A percentile compares a stretch with the other conserved stretches of the same genome.
phyloP scores from a whole-genome alignment of 106 monocot genomes.

The Apostasia ramifera region DNA sequence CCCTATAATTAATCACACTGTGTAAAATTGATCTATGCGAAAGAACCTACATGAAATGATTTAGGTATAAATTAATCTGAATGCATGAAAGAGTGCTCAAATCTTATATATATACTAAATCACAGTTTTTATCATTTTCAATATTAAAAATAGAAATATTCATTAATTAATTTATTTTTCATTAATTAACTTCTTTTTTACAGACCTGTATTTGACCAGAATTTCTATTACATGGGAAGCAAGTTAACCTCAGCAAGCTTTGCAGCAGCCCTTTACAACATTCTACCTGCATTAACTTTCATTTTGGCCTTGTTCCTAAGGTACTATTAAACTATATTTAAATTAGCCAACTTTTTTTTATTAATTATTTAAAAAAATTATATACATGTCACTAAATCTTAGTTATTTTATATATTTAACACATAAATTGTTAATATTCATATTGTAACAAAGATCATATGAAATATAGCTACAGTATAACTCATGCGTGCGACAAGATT shows the following conservation, averaged over 20 bases:
- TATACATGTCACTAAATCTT: too few species aligned
- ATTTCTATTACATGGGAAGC: conserved; percentile 73
- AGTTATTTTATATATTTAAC: too few species aligned
- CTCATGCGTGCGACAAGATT: too few species aligned
- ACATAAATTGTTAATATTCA: background rate
- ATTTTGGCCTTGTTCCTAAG: conserved; percentile 52
- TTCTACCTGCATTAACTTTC: conserved; percentile 81
- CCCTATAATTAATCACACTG: too few species aligned
- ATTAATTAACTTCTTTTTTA: background rate
- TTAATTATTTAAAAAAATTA: background rate
- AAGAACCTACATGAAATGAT: background rate
- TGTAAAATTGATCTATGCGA: background rate
- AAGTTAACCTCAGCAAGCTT: conserved; percentile 70
- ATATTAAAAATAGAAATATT: background rate
- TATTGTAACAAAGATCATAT: background rate
- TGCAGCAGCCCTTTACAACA: conserved; percentile 50
- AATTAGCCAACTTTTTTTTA: background rate
- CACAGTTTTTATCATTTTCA: background rate
- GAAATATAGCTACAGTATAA: too few species aligned
- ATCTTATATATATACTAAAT: background rate
- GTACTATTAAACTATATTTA: conserved; percentile 13
- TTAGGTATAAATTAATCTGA: background rate
- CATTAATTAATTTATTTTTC: background rate
- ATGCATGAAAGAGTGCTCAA: background rate
- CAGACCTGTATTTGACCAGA: conserved; percentile 87